Base-by-base conservation (phyloP, 2,329 filamentous ascomycete genomes). In the Phaeosphaeriaceae sp. region DNA sequence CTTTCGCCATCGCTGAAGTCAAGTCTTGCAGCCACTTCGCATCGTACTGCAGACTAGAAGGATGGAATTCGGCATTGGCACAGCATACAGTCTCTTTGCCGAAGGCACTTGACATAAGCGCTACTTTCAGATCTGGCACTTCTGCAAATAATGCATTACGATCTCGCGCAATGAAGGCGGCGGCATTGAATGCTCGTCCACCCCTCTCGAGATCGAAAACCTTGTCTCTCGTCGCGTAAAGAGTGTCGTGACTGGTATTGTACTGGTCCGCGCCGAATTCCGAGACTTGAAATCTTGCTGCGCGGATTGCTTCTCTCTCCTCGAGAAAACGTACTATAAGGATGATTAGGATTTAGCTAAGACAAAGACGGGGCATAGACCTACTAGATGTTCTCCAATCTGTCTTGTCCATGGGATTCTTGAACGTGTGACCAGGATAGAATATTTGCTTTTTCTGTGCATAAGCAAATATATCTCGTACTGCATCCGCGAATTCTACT, bases 261-360 rank as follows among this genome's bases (percentile, higher is more conserved):
- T 68, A 70, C 1, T 62, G 10, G 44, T 78, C 76, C 0, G 73
- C 74, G 1, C 78, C 78, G 40, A 70, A 79, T 0, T 62, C 69
- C 45, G 65, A 56, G 1, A 74, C 58, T 1, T 67, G 66, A 52
- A 76, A 76, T 0, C 56, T 63, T 0, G 73, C 66, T 9, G 67
- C 60, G 7, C 78, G 71, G 7, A 75, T 74, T 6, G 48, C 31
- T 31, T 75, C 72, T 20, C 77, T 69, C 21, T 61, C 6, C 1
- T 68, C 57, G 2, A 80, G 58, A n/a, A 66, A 20, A 1, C 17
- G 25, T 5, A 27, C 25, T 27, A 27, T 27, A 27, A 27, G 9
- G 5, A 27, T 27, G 25, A 27, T 27, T 27, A 27, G 25, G 5
- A 9, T 5, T 27, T 4, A 27, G 4, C 25, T 4, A 5, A 27